Evolutionary conservation across 169 alveolate species (phyloP), one percentile per base, ranked within the genome.

Genomic region (Besnoitia besnoiti): DNA sequence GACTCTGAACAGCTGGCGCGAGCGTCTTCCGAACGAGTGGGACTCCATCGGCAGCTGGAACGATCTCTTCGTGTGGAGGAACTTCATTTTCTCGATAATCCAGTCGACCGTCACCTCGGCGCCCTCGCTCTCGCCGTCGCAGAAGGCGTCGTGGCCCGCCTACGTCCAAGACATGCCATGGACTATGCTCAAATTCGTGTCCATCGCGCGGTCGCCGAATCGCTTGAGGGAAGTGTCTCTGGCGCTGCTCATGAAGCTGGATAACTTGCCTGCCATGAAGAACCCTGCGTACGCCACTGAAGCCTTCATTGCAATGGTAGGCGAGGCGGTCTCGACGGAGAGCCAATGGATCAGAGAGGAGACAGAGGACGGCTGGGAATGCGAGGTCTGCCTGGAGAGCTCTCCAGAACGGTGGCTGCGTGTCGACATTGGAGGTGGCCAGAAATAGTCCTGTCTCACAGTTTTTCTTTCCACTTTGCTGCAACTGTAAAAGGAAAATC

Each of bases 121-220:
- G 62, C 92, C 92, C 46, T 67, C 35, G 85, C 85, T 91, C 51
- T 47, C 93, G 12, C 87, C 94, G 16, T 90, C 90, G 35, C 94
- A 90, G 42, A 94, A 92, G 61, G 47, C 89, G 0, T 79, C 89
- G 51, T 88, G 91, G 92, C 95, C 95, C 19, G 88, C 95, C n/a
- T 94, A 89, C 59, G 50, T 94, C 39, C 96, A 94, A 42, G 96
- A 94, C 50, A 88, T 94, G 94, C 96, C 96, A 12, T 94, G 96
- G 96, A 94, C 96, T 30, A 92, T 93, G 95, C 82, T 94, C 47
- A 94, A 92, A 35, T 92, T 94, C 40, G 96, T 95, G 59, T 89
- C 95, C n/a, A 90, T 94, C 42, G 95, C 96, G 5, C 94, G 96
- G 42, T 92, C 90, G 46, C 93, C 95, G 16, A 93, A 94, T 67